Evolutionary conservation across 2,329 filamentous ascomycete species (phyloP), one percentile per base, ranked within the genome.

Genomic region (Coniella vitis): DNA sequence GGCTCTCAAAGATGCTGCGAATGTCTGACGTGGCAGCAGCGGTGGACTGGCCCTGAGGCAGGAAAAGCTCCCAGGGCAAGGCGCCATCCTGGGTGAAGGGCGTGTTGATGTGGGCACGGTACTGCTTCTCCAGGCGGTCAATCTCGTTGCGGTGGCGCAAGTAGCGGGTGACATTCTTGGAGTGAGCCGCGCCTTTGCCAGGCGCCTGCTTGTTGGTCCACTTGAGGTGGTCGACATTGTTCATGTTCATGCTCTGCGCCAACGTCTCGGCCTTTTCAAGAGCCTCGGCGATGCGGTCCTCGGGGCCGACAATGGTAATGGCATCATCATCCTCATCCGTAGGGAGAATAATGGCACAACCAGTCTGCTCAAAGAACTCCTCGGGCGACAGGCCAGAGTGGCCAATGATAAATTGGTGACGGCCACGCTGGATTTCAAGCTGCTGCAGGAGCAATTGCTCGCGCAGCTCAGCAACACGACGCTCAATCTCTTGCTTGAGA

Each of bases 351-450:
- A 97, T 84, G 38, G 86, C 81, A 67, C 93, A 98, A 54, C 91
- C 91, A 50, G 93, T 97, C 61, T 95, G 82, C 39, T 83, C 78
- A 56, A 96, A 82, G 72, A 98, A 96, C 39, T 95, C 82, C 50
- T 96, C 82, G 31, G 88, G 74, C 16, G 87, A 83, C 54, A 87
- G 78, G 53, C 87, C 90, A 54, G 84, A 79, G 54, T 91, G 83
- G 45, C 91, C 91, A 55, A 95, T 83, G 61, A 98, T 93, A 72
- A 96, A 97, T 65, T 95, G 90, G 65, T 97, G 93, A 45, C 89
- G 83, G 42, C 88, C 89, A 54, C 85, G 84, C 65, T 91, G 86
- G 58, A 97, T 88, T 5, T 85, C 79, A 37, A 90, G 73, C 65
- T 94, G 84, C 58, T 93, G 82, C 42, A 93, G 73, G 37, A 84